These are phyloP conservation scores for Aspergillus versicolor DNA, from an alignment of 2,329 filamentous ascomycete genomes.

Conservation along the genomic window DNA sequence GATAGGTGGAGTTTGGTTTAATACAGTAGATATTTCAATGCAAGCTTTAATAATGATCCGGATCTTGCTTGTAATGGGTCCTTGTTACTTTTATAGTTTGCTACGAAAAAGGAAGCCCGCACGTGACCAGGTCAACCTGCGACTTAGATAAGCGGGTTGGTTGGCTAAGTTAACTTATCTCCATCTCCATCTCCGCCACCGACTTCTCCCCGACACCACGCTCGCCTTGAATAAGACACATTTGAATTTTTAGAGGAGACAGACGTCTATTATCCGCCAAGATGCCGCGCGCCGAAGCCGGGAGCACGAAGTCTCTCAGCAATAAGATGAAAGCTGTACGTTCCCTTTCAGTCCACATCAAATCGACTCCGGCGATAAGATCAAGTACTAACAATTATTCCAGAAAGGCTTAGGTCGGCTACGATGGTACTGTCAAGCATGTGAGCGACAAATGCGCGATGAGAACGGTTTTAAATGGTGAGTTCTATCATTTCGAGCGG, in stretches of 20 bases:
- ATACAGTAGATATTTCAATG: slow-evolving; percentile 13
- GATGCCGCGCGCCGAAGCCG: slow-evolving; percentile 92
- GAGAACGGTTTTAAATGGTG: slow-evolving; percentile 82
- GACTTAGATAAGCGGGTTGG: not conserved
- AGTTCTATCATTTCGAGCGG: not conserved
- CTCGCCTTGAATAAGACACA: not conserved
- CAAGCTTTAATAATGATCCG: not conserved
- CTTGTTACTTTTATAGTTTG: no score
- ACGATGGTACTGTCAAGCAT: slow-evolving; percentile 88
- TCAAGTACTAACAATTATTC: slow-evolving; percentile 10
- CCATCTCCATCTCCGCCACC: slow-evolving; percentile 9
- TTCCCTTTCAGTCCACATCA: slow-evolving; percentile 45
- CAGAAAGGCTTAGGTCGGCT: slow-evolving; percentile 65
- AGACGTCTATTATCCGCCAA: slow-evolving; percentile 32
- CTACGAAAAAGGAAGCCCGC: no score
- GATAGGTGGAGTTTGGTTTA: slow-evolving; percentile 25
- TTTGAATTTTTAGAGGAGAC: not conserved
- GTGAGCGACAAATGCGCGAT: slow-evolving; percentile 74
- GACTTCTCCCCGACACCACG: not conserved
- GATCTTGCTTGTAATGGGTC: not conserved
- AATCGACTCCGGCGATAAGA: not conserved
- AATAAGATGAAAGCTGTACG: slow-evolving; percentile 83
- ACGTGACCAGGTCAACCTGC: no score
- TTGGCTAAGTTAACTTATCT: no score
- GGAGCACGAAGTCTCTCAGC: slow-evolving; percentile 82